Evolutionary conservation across 805 yeast species (phyloP).

Genomic region (Wickerhamiella brachini): DNA sequence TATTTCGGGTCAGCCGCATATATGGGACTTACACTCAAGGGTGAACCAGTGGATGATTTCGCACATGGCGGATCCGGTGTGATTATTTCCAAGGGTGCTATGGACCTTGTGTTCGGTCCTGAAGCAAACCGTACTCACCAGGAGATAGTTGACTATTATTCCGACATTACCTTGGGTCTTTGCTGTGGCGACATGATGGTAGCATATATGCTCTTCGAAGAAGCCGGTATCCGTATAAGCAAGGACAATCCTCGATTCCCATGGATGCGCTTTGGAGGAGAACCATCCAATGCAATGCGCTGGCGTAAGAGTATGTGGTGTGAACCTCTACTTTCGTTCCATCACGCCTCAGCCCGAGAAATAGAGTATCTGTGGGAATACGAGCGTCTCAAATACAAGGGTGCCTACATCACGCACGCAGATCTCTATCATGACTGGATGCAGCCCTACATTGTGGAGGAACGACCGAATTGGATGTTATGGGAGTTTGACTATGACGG

Average conservation of each 20-base stretch:
- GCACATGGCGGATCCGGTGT: slow-evolving; percentile 30
- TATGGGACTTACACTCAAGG: not conserved
- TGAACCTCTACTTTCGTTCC: slow-evolving; percentile 22
- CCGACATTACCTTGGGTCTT: slow-evolving; percentile 10
- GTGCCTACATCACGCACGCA: slow-evolving; percentile 17
- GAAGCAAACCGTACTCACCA: slow-evolving; percentile 4
- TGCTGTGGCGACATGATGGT: slow-evolving; percentile 28
- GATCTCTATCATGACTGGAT: slow-evolving; percentile 24
- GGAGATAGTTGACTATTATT: slow-evolving; percentile 12
- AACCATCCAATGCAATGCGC: slow-evolving; percentile 14
- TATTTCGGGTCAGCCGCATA: not conserved
- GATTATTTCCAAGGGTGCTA: slow-evolving; percentile 22
- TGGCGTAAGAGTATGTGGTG: slow-evolving; percentile 19
- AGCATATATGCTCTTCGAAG: slow-evolving; percentile 16
- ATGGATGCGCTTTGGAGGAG: slow-evolving; percentile 22
- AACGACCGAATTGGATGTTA: slow-evolving; percentile 18
- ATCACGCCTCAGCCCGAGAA: slow-evolving; percentile 21
- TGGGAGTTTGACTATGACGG: not conserved
- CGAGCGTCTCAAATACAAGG: slow-evolving; percentile 16
- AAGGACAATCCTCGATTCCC: not conserved
- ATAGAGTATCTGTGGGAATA: slow-evolving; percentile 24
- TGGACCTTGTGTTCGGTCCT: slow-evolving; percentile 19
- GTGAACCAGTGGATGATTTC: slow-evolving; percentile 19
- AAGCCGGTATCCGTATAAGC: slow-evolving; percentile 6
- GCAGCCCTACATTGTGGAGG: slow-evolving; percentile 19